Evolutionary conservation across 495 filamentous ascomycete genomes (phyloP).

Genomic region (Pseudomonodictys pantanalensis): DNA sequence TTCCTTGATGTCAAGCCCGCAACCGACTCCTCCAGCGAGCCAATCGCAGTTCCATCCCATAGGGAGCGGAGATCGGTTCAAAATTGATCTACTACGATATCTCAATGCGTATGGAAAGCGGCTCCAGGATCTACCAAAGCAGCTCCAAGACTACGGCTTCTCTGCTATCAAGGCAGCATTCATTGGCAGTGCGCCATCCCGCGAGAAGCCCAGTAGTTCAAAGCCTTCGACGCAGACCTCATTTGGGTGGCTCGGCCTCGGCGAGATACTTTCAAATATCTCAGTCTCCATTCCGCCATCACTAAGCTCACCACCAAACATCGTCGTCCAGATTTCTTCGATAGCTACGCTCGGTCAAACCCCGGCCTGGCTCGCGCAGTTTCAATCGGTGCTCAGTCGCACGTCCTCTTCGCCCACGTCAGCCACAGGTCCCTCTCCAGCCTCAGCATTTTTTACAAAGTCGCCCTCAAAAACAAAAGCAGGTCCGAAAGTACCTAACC

Average conservation of each 20-base stretch:
- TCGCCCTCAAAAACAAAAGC: background rate
- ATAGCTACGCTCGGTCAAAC: constrained; percentile 74
- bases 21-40: constrained; percentile 18
- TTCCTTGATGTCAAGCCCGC: constrained; percentile 47
- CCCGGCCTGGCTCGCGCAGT: constrained; percentile 69
- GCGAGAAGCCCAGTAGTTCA: constrained; percentile 46
- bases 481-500: constrained; percentile 40
- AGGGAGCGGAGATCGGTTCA: constrained; percentile 70
- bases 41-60: constrained; percentile 30
- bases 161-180: constrained; percentile 65
- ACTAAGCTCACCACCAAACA: constrained; percentile 46
- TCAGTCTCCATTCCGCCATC: constrained; percentile 36
- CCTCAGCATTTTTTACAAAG: constrained; percentile 13
- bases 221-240: constrained; percentile 48
- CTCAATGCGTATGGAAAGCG: constrained; percentile 62
- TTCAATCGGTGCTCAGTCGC: constrained; percentile 56
- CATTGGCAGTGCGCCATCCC: constrained; percentile 72
- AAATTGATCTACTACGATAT: constrained; percentile 71
- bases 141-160: constrained; percentile 69
- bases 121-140: constrained; percentile 47
- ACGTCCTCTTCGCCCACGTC: background rate
- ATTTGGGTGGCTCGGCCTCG: constrained; percentile 75
- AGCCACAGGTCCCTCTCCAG: background rate
- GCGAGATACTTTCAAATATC: constrained; percentile 56
- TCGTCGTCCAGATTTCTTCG: constrained; percentile 77